phyloP scores from a whole-genome alignment of 768 basidiomycete species.

The Tulasnella sp. region DNA sequence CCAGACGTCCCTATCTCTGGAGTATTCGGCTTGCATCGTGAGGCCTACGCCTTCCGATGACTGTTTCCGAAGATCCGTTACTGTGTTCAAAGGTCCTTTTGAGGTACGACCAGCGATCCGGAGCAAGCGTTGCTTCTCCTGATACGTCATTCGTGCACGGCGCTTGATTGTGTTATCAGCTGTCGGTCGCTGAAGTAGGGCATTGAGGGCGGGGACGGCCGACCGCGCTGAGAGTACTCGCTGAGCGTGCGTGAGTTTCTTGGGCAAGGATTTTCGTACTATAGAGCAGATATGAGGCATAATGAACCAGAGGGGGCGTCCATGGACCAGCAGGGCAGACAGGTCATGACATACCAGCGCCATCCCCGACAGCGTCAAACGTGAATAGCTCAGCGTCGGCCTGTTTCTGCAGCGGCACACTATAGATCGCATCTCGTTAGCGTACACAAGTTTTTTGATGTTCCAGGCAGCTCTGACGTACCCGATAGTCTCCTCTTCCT shows the following conservation, averaged over 20 bases:
- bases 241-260: slow-evolving; percentile 39
- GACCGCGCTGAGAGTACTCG: slow-evolving; percentile 78
- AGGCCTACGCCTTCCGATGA: slow-evolving; percentile 1
- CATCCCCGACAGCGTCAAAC: slow-evolving; percentile 71
- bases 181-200: slow-evolving; percentile 32
- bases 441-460: background rate
- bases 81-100: slow-evolving; percentile 60
- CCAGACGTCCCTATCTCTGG: slow-evolving; percentile 37
- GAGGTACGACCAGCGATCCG: slow-evolving; percentile 63
- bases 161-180: slow-evolving; percentile 11
- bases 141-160: slow-evolving; percentile 36
- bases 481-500: slow-evolving; percentile 77
- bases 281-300: background rate
- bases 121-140: slow-evolving; percentile 65
- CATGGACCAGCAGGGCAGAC: background rate
- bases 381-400: slow-evolving; percentile 66
- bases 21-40: slow-evolving; percentile 34
- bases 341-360: slow-evolving; percentile 39
- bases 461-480: slow-evolving; percentile 28
- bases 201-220: slow-evolving; percentile 72
- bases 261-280: slow-evolving; percentile 43
- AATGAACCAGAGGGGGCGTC: background rate
- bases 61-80: slow-evolving; percentile 56
- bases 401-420: slow-evolving; percentile 53
- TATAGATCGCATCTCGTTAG: slow-evolving; percentile 24